phyloP scores from a whole-genome alignment of 2,329 filamentous ascomycete genomes.

The Sordariomycetes sp. region DNA sequence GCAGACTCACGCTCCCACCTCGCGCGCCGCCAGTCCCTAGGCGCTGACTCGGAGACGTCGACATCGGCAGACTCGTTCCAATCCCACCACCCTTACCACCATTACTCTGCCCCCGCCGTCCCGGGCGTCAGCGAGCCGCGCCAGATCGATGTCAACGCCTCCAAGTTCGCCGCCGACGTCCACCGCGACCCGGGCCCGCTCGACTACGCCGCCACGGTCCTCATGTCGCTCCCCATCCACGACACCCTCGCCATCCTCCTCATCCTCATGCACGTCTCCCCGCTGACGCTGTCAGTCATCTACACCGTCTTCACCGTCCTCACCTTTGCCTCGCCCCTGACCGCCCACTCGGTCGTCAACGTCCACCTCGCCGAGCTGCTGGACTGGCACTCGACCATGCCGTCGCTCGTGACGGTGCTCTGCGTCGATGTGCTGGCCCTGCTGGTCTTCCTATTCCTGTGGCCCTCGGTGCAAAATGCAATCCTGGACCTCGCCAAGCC shows the following conservation, averaged over 20 bases:
- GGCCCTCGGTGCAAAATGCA: constrained; percentile 76
- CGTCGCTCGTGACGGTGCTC: constrained; percentile 72
- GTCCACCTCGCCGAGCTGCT: constrained; percentile 84
- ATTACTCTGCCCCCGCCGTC: constrained; percentile 20
- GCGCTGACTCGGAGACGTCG: constrained; percentile 35
- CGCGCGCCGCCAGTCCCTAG: constrained; percentile 25
- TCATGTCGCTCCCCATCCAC: constrained; percentile 79
- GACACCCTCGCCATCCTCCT: constrained; percentile 96
- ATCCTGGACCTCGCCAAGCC: constrained; percentile 84
- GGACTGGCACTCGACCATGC: constrained; percentile 73
- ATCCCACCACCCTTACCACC: constrained; percentile 23
- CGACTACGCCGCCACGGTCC: constrained; percentile 70
- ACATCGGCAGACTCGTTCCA: constrained; percentile 38
- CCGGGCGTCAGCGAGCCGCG: constrained; percentile 28
- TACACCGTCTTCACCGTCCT: constrained; percentile 87
- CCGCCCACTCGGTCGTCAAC: constrained; percentile 64
- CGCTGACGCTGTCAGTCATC: constrained; percentile 74
- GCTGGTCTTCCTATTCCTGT: constrained; percentile 75
- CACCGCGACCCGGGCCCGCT: constrained; percentile 62
- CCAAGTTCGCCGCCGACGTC: constrained; percentile 51
- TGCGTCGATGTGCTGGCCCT: constrained; percentile 76
- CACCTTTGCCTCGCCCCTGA: constrained; percentile 79
- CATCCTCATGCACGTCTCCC: constrained; percentile 83
- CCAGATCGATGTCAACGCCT: constrained; percentile 57
- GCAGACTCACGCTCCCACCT: constrained; percentile 5